phyloP scores from a whole-genome alignment of 2,329 filamentous ascomycete genomes.

The Thermomyces lanuginosus region DNA sequence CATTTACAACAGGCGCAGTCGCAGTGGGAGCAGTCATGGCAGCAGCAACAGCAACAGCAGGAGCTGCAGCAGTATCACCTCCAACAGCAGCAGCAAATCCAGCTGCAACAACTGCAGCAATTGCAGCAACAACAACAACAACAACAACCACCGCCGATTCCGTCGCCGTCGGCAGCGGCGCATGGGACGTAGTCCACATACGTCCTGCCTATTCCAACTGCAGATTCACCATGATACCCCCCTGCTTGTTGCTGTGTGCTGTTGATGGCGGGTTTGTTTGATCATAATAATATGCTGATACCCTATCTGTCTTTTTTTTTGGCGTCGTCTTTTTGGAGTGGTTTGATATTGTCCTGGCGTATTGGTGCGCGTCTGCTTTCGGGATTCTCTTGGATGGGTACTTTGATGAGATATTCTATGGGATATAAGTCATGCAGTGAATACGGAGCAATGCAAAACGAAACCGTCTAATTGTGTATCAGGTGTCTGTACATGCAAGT shows the following conservation, averaged over 20 bases:
- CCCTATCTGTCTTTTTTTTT: neutral
- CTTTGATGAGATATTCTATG: too few species aligned
- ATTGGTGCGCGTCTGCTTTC: neutral
- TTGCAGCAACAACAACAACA: constrained; percentile 1
- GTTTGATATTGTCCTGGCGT: neutral
- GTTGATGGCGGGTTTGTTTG: neutral
- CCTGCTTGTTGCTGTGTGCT: neutral
- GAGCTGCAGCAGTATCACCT: constrained; percentile 2
- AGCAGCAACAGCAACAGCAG: neutral
- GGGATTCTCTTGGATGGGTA: neutral
- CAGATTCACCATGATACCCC: neutral
- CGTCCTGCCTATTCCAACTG: neutral
- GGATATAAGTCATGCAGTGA: too few species aligned
- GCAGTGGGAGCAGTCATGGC: too few species aligned
- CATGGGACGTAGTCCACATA: constrained; percentile 3
- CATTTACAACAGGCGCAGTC: too few species aligned
- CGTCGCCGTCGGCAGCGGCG: constrained; percentile 1
- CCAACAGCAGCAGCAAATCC: constrained; percentile 5
- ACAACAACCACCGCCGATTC: constrained; percentile 1
- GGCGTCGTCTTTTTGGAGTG: neutral
- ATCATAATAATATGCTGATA: neutral
- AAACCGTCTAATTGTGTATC: too few species aligned
- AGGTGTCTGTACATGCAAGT: too few species aligned
- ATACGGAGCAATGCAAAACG: neutral
- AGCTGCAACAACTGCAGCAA: neutral